phyloP scores from a whole-genome alignment of 805 yeast genomes.

The Candida chauliodis region DNA sequence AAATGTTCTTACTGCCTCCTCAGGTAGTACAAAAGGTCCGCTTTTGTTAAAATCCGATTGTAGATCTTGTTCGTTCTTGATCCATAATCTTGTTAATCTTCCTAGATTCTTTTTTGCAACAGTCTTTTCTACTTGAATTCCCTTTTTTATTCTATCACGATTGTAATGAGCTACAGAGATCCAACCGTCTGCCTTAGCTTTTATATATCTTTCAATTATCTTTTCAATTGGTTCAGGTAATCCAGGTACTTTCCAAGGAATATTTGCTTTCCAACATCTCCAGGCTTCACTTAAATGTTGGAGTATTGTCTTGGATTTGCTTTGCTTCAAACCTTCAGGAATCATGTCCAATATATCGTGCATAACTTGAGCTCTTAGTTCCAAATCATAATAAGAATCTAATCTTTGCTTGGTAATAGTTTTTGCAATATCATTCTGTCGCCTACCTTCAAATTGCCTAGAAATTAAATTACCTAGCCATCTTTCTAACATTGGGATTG shows the following conservation, averaged over 20 bases:
- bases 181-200: slow-evolving; percentile 98
- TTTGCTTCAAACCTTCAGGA: slow-evolving; percentile 89
- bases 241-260: slow-evolving; percentile 97
- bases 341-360: slow-evolving; percentile 96
- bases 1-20: slow-evolving; percentile 84
- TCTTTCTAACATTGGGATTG: slow-evolving; percentile 84
- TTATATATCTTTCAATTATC: slow-evolving; percentile 83
- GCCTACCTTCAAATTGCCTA: slow-evolving; percentile 94
- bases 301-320: slow-evolving; percentile 77
- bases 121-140: slow-evolving; percentile 92
- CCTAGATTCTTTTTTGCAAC: slow-evolving; percentile 93
- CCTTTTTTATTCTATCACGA: slow-evolving; percentile 81
- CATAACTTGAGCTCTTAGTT: slow-evolving; percentile 89
- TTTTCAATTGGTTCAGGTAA: slow-evolving; percentile 86
- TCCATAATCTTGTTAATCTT: slow-evolving; percentile 86
- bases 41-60: slow-evolving; percentile 75
- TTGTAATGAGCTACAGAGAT: slow-evolving; percentile 88
- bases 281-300: slow-evolving; percentile 98
- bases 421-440: slow-evolving; percentile 86
- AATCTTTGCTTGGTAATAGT: slow-evolving; percentile 94
- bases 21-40: slow-evolving; percentile 84
- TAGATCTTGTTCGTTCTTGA: slow-evolving; percentile 86
- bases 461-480: slow-evolving; percentile 92
- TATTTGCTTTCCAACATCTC: slow-evolving; percentile 99
- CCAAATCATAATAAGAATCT: slow-evolving; percentile 92